Conservation (phyloP, 2,329 filamentous ascomycete genomes). For the Knoxdaviesia proteae region DNA sequence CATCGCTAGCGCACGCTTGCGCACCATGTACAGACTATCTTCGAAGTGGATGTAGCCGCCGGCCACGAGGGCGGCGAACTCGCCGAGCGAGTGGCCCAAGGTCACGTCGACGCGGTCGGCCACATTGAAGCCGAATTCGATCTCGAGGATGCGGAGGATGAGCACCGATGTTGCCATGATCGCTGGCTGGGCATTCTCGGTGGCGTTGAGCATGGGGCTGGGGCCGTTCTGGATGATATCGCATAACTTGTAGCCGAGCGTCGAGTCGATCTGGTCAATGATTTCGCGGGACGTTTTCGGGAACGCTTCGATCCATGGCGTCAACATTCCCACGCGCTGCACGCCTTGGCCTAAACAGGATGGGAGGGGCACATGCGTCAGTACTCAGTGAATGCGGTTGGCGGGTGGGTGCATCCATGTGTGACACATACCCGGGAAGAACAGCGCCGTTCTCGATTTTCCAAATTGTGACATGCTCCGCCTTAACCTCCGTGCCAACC, state of each 20-base stretch:
- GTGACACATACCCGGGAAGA: conserved; percentile 30
- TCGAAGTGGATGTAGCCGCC: conserved; percentile 59
- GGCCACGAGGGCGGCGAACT: conserved; percentile 79
- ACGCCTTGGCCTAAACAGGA: conserved; percentile 53
- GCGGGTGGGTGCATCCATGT: neutral
- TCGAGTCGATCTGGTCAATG: conserved; percentile 67
- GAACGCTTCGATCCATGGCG: conserved; percentile 71
- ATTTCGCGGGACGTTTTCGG: conserved; percentile 56
- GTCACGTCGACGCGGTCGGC: conserved; percentile 57
- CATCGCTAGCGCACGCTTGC: conserved; percentile 65
- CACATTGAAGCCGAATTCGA: conserved; percentile 60
- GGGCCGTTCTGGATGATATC: conserved; percentile 62
- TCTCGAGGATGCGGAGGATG: conserved; percentile 70
- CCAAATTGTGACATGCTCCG: neutral
- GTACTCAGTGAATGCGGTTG: neutral
- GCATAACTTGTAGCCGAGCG: conserved; percentile 55
- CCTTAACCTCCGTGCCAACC: too few species aligned
- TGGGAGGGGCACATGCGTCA: neutral
- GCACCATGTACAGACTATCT: conserved; percentile 60
- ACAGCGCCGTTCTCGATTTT: conserved; percentile 29
- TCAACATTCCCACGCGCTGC: conserved; percentile 72
- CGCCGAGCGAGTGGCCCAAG: conserved; percentile 76
- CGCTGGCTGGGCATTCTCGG: conserved; percentile 77
- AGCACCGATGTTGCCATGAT: conserved; percentile 91
- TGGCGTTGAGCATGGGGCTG: conserved; percentile 55